These are phyloP conservation scores for Gracilaria domingensis DNA, from an alignment of 23 red algal species.

Conservation along the genomic window DNA sequence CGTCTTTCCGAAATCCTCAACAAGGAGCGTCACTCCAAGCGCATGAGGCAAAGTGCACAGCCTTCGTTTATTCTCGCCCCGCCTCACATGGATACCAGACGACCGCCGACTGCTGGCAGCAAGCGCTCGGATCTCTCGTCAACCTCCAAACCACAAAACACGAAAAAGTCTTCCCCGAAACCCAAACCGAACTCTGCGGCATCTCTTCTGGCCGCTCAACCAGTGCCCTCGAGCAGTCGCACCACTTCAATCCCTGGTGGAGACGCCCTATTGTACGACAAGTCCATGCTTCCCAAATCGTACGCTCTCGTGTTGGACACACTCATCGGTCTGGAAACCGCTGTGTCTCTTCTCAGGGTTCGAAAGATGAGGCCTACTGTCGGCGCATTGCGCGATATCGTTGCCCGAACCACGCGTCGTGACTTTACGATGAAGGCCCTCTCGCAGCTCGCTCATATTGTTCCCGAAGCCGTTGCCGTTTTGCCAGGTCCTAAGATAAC, in stretches of 20 bases:
- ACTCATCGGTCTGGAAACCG: constrained; percentile 41
- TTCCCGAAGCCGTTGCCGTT: constrained; percentile 68
- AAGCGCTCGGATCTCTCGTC: neutral
- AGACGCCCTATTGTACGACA: constrained; percentile 53
- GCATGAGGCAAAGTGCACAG: neutral
- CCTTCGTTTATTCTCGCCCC: constrained; percentile 55
- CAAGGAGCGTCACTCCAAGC: constrained; percentile 53
- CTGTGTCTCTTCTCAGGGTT: constrained; percentile 50
- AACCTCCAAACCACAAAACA: neutral
- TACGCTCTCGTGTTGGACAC: constrained; percentile 53
- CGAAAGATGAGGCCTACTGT: constrained; percentile 51
- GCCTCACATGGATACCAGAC: constrained; percentile 53
- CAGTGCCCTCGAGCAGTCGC: neutral
- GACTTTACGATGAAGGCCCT: constrained; percentile 51
- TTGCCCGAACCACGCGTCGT: constrained; percentile 44
- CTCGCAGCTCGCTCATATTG: constrained; percentile 55
- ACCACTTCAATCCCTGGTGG: constrained; percentile 34
- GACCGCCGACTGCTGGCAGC: neutral
- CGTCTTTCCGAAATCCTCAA: constrained; percentile 48
- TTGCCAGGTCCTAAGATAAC: constrained; percentile 15
- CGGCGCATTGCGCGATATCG: constrained; percentile 57
- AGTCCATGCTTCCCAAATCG: constrained; percentile 50
- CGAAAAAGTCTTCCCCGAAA: neutral
- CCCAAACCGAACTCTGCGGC: neutral
- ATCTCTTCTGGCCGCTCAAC: constrained; percentile 18